Evolutionary conservation across 805 yeast species (phyloP), one percentile per base, ranked within the genome.

Genomic region (Metschnikowia chrysomelidarum): DNA sequence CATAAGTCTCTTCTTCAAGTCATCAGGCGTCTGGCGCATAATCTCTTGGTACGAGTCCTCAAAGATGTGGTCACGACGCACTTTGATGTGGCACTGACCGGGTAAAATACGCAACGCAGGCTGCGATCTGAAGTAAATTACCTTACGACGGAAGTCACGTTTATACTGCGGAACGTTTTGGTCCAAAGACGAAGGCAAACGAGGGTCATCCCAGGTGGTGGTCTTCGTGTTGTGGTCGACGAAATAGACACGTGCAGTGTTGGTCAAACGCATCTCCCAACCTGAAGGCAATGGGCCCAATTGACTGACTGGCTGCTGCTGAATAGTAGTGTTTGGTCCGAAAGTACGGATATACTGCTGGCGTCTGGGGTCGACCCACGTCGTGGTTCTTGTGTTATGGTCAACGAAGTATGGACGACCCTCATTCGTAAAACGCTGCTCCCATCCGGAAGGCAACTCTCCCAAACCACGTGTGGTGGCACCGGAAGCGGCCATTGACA

Each of bases 331-430:
- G 53, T 79, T 64, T 76, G 89, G 73, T 18, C 96, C 98, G 60
- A 85, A 88, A 43, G 95, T 87, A 60, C 97, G 83, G 52, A 93
- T 93, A 62, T 87, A 93, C 68, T 93, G 99, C 66, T 93, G 98
- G 64, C 98, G 80, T 65, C 99, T 79, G 47, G 99, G 99, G 62
- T 93, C 99, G 30, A 93, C 99, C 99, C 99, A 93, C 9, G 99
- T 93, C 3, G 99, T 93, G 1, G 99, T 93, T 62, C 99, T 78
- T n/a, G 98, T 93, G 62, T 93, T 93, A 67, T 93, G 99, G 62
- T 93, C 99, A 31, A 93, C 98, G 60, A 89, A 93, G 65, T 93
- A 93, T 6, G 98, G 94, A 59, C 98, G 79, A 24, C 98, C 99
- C 64, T 93, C 98, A 18, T 95, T 95, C 5, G 99, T 93, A 53